Percentiles rank a stretch among this genome's conserved stretches.
These are phyloP conservation scores for Macadamia tetraphylla DNA, from an alignment of 164 flowering plant genomes.

Conservation along the genomic window DNA sequence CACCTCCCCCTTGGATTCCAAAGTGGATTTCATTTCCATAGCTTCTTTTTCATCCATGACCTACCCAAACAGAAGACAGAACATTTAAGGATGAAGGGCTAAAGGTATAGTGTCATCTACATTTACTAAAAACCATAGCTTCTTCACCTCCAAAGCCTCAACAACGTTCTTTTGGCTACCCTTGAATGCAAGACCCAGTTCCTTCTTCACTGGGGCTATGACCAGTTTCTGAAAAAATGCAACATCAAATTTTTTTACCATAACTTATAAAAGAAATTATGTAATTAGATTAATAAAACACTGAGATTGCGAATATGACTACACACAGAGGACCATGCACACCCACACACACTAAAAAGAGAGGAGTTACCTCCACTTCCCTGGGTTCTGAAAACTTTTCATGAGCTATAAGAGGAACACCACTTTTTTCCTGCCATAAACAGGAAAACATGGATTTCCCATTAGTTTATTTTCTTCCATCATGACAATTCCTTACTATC, in stretches of 20 bases:
- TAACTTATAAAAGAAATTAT: too few species aligned
- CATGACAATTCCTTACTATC: too few species aligned
- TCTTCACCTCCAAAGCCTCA: constrained; percentile 85
- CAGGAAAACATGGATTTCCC: neutral
- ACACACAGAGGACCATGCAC: too few species aligned
- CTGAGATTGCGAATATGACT: too few species aligned
- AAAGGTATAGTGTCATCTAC: neutral
- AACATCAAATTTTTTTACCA: neutral
- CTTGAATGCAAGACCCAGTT: constrained; percentile 89
- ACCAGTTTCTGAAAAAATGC: constrained; percentile 59
- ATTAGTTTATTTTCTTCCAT: neutral
- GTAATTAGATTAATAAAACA: neutral
- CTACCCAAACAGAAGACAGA: constrained; percentile 20
- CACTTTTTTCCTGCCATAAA: constrained; percentile 68
- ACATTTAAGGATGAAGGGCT: neutral
- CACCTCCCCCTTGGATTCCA: constrained; percentile 56
- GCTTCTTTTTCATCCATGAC: constrained; percentile 68
- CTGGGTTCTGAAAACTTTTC: constrained; percentile 69
- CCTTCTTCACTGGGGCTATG: constrained; percentile 77
- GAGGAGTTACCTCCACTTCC: constrained; percentile 73
- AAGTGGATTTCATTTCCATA: constrained; percentile 57
- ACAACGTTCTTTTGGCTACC: constrained; percentile 78
- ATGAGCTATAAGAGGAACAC: constrained; percentile 55
- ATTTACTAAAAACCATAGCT: neutral
- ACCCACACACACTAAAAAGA: constrained; percentile 1